Evolutionary conservation across 345 rosid genomes (phyloP), one percentile per base, ranked within the genome.

Genomic region (Murraya paniculata): DNA sequence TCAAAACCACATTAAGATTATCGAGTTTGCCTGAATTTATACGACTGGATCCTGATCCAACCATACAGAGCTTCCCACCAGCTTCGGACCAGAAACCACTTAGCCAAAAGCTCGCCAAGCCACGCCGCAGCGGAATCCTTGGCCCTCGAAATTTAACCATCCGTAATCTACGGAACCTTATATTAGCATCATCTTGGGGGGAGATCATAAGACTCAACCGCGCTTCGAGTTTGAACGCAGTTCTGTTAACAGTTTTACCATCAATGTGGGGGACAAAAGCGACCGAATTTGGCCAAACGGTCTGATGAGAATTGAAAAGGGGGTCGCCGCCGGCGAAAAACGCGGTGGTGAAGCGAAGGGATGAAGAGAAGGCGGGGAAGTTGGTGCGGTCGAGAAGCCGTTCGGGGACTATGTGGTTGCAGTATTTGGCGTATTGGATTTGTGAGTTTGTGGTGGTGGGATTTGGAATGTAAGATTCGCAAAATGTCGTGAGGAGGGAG

Each of bases 1-100:
- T 78, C 45, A 95, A 84, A 82, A 87, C 90, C 78, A 73, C 93
- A 82, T 86, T 64, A 27, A 78, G 66, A 56, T 76, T 41, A 76
- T 73, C 74, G 21, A 78, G 73, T 71, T 41, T 80, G 64, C 93
- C 90, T 35, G 78, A 78, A 77, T 74, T 76, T 6, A 60, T 68
- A 19, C 56, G 48, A 48, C 67, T 76, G 68, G 79, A 59, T 21
- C 89, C 87, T 74, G 98, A 91, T 88, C 98, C 98, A 36, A 95
- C 91, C 96, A 92, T 84, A 85, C 99, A 95, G 38, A 93, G 88
- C 82, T 81, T 86, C 77, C 96, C 94, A n/a, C 87, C 81, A 67
- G 89, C 79, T 81, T 88, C 83, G 4, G 93, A 89, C 99, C 93
- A 90, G 77, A 83, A 91, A 68, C 99, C 99, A 71, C 67, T 82